These are phyloP conservation scores for Exobasidium rhododendri DNA, from an alignment of 1,284 basidiomycete species.

Conservation along the genomic window DNA sequence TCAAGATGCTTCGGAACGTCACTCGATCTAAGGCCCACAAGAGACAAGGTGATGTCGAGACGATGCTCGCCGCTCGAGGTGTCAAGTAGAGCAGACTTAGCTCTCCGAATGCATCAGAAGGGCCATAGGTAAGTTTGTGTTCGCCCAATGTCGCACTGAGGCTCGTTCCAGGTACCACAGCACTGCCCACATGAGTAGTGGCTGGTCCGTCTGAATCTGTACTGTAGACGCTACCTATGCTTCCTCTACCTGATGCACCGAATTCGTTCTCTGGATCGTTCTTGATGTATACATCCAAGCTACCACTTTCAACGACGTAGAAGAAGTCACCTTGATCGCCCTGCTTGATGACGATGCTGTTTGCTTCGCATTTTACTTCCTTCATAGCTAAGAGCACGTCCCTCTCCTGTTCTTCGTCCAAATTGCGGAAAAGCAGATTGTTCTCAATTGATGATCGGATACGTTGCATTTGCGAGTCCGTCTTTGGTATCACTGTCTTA, in stretches of 20 bases:
- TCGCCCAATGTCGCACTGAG: constrained; percentile 16
- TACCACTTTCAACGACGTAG: constrained; percentile 89
- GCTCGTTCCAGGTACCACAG: constrained; percentile 4
- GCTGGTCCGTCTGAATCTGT: constrained; percentile 22
- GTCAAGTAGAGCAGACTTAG: constrained; percentile 97
- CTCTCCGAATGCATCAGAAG: constrained; percentile 89
- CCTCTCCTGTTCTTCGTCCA: constrained; percentile 90
- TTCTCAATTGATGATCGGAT: constrained; percentile 81
- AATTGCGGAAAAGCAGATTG: constrained; percentile 92
- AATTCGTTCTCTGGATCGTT: constrained; percentile 34
- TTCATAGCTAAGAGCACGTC: constrained; percentile 95
- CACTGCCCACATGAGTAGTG: constrained; percentile 7
- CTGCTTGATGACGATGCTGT: constrained; percentile 87
- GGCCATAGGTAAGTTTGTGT: constrained; percentile 67
- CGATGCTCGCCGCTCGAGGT: constrained; percentile 87
- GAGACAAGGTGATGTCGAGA: constrained; percentile 75
- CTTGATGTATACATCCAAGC: constrained; percentile 79
- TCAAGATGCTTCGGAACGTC: constrained; percentile 95
- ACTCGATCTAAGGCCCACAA: constrained; percentile 95
- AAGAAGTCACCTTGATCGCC: constrained; percentile 96
- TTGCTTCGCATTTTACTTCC: constrained; percentile 70
- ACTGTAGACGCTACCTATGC: constrained; percentile 26
- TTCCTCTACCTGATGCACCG: constrained; percentile 1
- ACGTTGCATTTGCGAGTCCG: constrained; percentile 75
- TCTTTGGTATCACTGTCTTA: constrained; percentile 68